Percentiles rank a stretch among this genome's conserved stretches.
phyloP scores from a whole-genome alignment of 345 rosid genomes.

The Melaleuca quinquenervia region DNA sequence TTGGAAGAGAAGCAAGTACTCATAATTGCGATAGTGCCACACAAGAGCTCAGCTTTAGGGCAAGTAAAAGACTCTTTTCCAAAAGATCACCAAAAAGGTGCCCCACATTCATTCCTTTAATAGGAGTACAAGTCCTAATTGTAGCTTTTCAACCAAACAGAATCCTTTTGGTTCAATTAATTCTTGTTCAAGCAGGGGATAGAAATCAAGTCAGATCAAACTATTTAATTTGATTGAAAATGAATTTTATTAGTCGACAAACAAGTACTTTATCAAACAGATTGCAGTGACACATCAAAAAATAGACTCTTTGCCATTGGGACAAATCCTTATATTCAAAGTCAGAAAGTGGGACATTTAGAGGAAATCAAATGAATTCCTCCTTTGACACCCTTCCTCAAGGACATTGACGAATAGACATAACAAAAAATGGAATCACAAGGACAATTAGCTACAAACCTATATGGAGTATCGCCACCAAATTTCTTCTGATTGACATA shows the following conservation, averaged over 20 bases:
- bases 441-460: conserved; percentile 23
- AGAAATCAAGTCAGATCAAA: background rate
- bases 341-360: background rate
- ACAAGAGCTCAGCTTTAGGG: background rate
- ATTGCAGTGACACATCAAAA: background rate
- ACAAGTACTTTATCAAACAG: background rate
- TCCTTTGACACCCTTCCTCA: background rate
- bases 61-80: background rate
- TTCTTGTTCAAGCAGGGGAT: background rate
- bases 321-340: background rate
- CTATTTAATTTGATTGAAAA: background rate
- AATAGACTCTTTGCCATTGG: background rate
- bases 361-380: background rate
- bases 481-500: conserved; percentile 93
- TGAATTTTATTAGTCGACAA: background rate
- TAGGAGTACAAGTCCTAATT: background rate
- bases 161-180: background rate
- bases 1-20: background rate
- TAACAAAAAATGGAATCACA: background rate
- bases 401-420: background rate
- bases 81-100: background rate
- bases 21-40: background rate
- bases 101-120: background rate
- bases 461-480: conserved; percentile 99
- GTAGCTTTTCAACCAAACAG: background rate